These are phyloP conservation scores for Ampelomyces quisqualis DNA, from an alignment of 2,329 filamentous ascomycete species.

Conservation along the genomic window DNA sequence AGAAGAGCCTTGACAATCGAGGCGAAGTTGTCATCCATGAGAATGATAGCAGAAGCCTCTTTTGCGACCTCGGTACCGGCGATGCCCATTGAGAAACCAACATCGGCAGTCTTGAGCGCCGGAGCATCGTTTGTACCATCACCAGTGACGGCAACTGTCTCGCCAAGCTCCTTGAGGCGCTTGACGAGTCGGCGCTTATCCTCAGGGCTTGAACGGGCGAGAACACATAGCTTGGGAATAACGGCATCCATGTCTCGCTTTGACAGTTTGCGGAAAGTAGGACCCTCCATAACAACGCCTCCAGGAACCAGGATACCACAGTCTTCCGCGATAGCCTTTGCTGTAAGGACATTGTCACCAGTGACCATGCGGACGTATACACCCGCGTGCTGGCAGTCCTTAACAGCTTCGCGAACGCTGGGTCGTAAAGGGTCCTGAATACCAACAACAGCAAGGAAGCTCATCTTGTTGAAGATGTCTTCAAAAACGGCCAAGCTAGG, in stretches of 20 bases:
- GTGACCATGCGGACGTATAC: conserved; percentile 85
- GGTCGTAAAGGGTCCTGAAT: conserved; percentile 78
- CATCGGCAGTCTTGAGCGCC: conserved; percentile 76
- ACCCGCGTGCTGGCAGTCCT: conserved; percentile 71
- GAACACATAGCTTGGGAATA: conserved; percentile 65
- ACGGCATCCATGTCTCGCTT: conserved; percentile 58
- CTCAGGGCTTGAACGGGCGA: conserved; percentile 68
- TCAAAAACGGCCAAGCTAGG: conserved; percentile 64
- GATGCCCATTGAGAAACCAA: conserved; percentile 85
- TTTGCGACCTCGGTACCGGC: conserved; percentile 81
- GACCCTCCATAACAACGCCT: conserved; percentile 75
- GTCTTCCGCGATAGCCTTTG: conserved; percentile 74
- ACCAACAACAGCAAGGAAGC: conserved; percentile 71
- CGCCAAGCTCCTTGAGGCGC: conserved; percentile 64
- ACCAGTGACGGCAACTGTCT: conserved; percentile 80
- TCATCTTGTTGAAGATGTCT: conserved; percentile 70
- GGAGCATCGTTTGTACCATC: conserved; percentile 84
- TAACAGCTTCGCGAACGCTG: conserved; percentile 72
- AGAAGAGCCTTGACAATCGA: conserved; percentile 83
- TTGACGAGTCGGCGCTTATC: conserved; percentile 68
- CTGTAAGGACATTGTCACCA: conserved; percentile 77
- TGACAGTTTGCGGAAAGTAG: conserved; percentile 72
- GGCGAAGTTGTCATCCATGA: conserved; percentile 86
- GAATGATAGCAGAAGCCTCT: conserved; percentile 79
- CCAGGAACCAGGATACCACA: conserved; percentile 73